Conservation (phyloP, 768 basidiomycete species). For the Panaeolus cyanescens region DNA sequence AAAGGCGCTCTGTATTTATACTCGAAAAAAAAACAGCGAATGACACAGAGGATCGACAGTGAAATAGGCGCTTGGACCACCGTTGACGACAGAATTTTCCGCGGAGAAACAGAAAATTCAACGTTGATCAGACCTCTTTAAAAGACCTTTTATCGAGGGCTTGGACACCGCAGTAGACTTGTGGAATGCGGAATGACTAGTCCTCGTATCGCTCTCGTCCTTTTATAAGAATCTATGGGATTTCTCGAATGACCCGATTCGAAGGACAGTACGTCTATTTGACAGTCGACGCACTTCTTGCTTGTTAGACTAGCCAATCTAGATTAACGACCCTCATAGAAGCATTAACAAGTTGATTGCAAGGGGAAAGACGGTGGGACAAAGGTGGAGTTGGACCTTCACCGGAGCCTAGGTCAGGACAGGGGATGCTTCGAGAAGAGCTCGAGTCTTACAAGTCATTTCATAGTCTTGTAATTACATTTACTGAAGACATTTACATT, state of each 20-base stretch:
- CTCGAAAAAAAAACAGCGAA: too few species aligned
- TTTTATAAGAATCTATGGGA: neutral
- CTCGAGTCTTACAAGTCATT: neutral
- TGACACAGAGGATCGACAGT: too few species aligned
- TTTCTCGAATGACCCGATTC: neutral
- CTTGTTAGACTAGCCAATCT: neutral
- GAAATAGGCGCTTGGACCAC: too few species aligned
- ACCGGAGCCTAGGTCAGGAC: neutral
- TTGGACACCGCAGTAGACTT: neutral
- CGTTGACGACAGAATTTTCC: neutral
- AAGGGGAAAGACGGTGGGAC: neutral
- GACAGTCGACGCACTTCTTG: neutral
- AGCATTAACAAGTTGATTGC: neutral
- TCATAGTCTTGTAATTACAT: too few species aligned
- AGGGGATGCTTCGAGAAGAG: neutral
- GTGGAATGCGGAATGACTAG: neutral
- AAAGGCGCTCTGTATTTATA: too few species aligned
- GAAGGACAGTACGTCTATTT: neutral
- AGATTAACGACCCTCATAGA: neutral
- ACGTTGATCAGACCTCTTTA: neutral
- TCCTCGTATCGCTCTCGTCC: neutral
- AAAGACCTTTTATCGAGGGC: neutral
- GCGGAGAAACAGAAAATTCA: neutral
- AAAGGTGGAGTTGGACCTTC: neutral
- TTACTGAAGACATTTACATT: too few species aligned